Percentiles rank a stretch among this genome's conserved stretches.
Evolutionary conservation across 2,329 filamentous ascomycete species (phyloP).

Genomic region (Diplodia corticola): DNA sequence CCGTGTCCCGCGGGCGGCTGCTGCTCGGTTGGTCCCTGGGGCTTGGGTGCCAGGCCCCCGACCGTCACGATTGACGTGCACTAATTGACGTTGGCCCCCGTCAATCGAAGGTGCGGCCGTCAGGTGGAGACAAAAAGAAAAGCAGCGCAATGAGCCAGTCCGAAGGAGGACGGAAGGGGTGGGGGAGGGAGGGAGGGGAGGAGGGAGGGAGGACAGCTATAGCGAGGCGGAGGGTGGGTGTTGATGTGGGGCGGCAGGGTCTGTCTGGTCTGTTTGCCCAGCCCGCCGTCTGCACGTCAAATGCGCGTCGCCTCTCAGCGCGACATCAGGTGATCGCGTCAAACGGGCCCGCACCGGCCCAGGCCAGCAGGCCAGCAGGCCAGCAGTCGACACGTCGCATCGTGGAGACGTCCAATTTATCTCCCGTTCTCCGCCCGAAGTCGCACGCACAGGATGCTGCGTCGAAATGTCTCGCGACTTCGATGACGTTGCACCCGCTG

Average conservation of each 20-base stretch:
- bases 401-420: not conserved
- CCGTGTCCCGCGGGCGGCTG: not conserved
- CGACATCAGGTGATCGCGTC: not conserved
- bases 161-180: not conserved
- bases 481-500: not conserved
- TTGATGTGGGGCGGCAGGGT: not conserved
- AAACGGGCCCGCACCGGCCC: not conserved
- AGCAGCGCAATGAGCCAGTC: not conserved
- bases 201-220: not conserved
- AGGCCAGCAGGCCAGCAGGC: not conserved
- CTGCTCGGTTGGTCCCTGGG: not conserved
- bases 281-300: not conserved
- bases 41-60: not conserved
- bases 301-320: not conserved
- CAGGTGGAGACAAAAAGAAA: not conserved
- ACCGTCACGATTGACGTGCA: too few relatives aligned
- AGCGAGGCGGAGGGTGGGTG: not conserved
- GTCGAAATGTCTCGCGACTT: constrained; percentile 6
- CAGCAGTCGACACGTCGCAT: not conserved
- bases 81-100: too few relatives aligned
- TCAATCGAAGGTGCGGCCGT: not conserved
- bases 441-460: not conserved
- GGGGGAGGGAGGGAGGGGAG: not conserved
- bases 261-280: not conserved
- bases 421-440: not conserved